phyloP scores from a whole-genome alignment of 73 alveolate species.

The Uronychia binucleata region DNA sequence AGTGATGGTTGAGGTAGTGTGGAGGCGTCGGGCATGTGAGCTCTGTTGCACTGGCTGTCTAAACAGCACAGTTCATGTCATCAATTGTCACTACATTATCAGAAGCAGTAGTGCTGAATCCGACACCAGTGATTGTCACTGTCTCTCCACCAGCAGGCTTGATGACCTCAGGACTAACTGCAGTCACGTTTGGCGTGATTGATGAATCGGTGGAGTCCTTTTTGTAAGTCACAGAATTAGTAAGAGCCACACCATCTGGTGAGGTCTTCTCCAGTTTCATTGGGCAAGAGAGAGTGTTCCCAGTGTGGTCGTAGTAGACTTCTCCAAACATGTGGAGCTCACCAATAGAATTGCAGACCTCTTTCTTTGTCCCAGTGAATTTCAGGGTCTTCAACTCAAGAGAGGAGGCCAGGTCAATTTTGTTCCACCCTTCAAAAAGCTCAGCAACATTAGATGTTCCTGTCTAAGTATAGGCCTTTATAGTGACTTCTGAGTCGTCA shows the following conservation, averaged over 20 bases:
- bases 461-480: neutral
- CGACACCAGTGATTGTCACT: constrained; percentile 51
- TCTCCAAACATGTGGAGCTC: constrained; percentile 41
- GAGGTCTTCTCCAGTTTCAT: neutral
- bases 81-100: constrained; percentile 59
- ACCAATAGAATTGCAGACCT: constrained; percentile 20
- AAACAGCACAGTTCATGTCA: constrained; percentile 56
- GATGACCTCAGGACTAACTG: constrained; percentile 50
- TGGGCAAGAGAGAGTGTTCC: constrained; percentile 6
- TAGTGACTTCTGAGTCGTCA: neutral
- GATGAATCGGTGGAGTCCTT: too few relatives aligned
- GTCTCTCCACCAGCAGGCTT: constrained; percentile 53
- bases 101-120: constrained; percentile 45
- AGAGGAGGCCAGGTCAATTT: neutral
- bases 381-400: constrained; percentile 16
- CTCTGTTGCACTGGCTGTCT: constrained; percentile 24
- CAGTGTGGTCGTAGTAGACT: neutral
- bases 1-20: too few relatives aligned
- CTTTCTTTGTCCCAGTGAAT: constrained; percentile 5
- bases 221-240: constrained; percentile 37
- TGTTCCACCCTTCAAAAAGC: constrained; percentile 47
- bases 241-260: neutral
- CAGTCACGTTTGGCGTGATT: constrained; percentile 39
- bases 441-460: neutral
- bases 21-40: constrained; percentile 53